A percentile compares a stretch with the other conserved stretches of the same genome.
phyloP scores from a whole-genome alignment of 78 protist genomes.

The slime mould (Dictyostelium discoideum) region DNA sequence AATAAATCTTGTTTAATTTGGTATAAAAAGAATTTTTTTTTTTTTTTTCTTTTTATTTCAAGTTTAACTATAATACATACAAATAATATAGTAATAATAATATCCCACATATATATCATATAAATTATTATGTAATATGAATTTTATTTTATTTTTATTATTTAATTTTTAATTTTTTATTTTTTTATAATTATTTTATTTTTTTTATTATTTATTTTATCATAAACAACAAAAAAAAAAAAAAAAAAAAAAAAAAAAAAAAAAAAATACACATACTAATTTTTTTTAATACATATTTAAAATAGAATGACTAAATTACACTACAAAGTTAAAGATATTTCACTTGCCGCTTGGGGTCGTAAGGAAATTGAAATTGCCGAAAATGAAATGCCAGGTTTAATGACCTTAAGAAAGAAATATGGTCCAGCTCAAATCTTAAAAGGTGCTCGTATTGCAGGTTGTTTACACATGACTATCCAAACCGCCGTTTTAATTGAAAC shows the following conservation, averaged over 20 bases:
- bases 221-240: no score
- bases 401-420: conserved; percentile 95
- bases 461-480: conserved; percentile 99
- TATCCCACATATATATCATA: neutral
- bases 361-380: conserved; percentile 96
- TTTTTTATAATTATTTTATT: no score
- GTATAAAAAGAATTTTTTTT: neutral
- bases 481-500: conserved; percentile 99
- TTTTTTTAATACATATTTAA: no score
- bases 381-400: conserved; percentile 99
- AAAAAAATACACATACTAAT: no score
- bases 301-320: conserved; percentile 42
- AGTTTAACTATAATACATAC: no score
- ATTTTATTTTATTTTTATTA: no score
- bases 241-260: no score
- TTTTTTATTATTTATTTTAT: no score
- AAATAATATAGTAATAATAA: no score
- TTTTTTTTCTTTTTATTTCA: no score
- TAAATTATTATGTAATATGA: neutral
- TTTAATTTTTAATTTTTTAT: no score
- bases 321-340: conserved; percentile 93
- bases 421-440: conserved; percentile 95
- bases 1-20: no score
- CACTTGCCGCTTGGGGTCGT: conserved; percentile 97
- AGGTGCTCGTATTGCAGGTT: conserved; percentile 98